A percentile compares a stretch with the other conserved stretches of the same genome.
Evolutionary conservation across 2,329 filamentous ascomycete species (phyloP).

Genomic region (Colletotrichum musicola): DNA sequence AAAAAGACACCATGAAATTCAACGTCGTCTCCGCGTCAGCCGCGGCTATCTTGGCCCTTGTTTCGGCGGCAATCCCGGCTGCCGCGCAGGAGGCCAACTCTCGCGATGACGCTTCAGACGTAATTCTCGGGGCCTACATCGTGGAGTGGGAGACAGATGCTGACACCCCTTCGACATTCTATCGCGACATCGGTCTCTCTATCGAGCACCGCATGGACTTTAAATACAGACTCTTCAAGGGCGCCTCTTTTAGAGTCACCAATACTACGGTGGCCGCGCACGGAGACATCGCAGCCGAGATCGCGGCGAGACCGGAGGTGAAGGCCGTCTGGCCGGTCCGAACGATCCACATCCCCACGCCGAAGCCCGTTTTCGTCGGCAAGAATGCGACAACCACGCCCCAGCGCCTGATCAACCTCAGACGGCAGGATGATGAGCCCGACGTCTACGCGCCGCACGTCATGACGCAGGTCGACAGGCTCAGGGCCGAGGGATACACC

Average conservation of each 20-base stretch:
- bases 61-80: background rate
- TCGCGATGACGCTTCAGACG: background rate
- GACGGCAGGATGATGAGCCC: conserved; percentile 8
- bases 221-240: conserved; percentile 43
- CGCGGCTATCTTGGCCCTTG: background rate
- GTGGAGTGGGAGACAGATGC: conserved; percentile 41
- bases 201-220: conserved; percentile 41
- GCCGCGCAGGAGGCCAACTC: background rate
- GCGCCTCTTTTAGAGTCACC: conserved; percentile 40
- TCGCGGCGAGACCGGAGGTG: conserved; percentile 43
- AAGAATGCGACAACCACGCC: conserved; percentile 31
- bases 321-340: conserved; percentile 48
- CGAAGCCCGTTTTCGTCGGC: conserved; percentile 31
- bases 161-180: conserved; percentile 25
- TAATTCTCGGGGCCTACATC: conserved; percentile 42
- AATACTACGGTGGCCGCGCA: conserved; percentile 43
- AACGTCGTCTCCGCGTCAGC: background rate
- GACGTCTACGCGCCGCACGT: conserved; percentile 42
- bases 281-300: conserved; percentile 31
- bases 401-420: background rate
- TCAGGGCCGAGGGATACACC: conserved; percentile 56
- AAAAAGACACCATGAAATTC: background rate
- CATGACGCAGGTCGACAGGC: conserved; percentile 52
- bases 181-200: conserved; percentile 35
- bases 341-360: conserved; percentile 37